phyloP scores from a whole-genome alignment of 2,329 filamentous ascomycete genomes.

The Cercospora janseana region DNA sequence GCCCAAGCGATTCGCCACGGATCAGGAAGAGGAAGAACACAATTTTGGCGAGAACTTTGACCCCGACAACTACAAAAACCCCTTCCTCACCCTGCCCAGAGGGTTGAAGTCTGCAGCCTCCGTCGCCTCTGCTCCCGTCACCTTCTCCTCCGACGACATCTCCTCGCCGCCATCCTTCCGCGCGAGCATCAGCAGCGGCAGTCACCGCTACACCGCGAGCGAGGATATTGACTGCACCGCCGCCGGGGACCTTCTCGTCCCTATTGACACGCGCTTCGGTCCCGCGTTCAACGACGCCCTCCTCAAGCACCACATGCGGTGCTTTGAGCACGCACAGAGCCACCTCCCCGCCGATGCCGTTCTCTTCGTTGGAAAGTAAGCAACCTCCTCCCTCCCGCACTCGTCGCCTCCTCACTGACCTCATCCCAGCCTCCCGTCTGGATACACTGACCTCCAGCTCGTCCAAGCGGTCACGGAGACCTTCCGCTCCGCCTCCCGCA shows the following conservation, averaged over 20 bases:
- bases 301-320: neutral
- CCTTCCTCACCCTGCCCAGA: neutral
- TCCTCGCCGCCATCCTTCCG: neutral
- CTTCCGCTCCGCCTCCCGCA: neutral
- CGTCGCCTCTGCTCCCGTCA: neutral
- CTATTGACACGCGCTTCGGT: slow-evolving; percentile 2
- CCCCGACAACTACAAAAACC: slow-evolving; percentile 1
- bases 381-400: neutral
- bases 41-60: no score
- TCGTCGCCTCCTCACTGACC: neutral
- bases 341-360: slow-evolving; percentile 1
- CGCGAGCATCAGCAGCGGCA: neutral
- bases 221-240: neutral
- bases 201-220: neutral
- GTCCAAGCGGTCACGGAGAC: neutral
- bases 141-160: neutral
- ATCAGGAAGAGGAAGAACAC: neutral
- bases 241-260: slow-evolving; percentile 5
- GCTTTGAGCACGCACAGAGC: slow-evolving; percentile 1
- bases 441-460: slow-evolving; percentile 4
- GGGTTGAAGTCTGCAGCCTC: neutral
- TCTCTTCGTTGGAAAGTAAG: slow-evolving; percentile 2
- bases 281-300: slow-evolving; percentile 1
- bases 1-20: neutral
- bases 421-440: neutral